Evolutionary conservation across 805 yeast species (phyloP), one percentile per base, ranked within the genome.

Genomic region (Yarrowia sp.): DNA sequence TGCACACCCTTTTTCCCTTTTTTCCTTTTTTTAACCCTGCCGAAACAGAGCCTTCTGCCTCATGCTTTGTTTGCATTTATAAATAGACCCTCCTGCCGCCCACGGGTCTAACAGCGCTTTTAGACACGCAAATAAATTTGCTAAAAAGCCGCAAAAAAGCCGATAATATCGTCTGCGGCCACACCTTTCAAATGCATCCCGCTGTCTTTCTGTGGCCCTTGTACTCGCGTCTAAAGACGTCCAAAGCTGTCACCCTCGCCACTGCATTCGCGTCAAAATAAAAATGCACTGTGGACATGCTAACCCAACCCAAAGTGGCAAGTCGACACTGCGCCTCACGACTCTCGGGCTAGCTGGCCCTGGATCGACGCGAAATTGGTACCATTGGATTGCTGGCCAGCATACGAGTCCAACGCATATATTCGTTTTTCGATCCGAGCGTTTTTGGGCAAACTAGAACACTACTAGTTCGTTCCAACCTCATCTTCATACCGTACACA

Each of bases 221-320:
- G 33, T n/a, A 16, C 9, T 14, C 30, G n/a, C 49, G 19, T 40
- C 44, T 4, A 4, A 17, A 4, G 22, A 9, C 16, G 22, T 10
- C 52, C 35, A 6, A 17, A 5, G 16, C 40, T 32, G 56, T 32
- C 40, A 49, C 4, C 11, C 40, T 49, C 19, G 56, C 56, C 40
- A 49, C 56, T 43, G 54, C 54, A 48, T 17, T 21, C 28, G 30
- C 52, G 54, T 48, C 38, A 48, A 32, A 48, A 48, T 48, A 48
- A 14, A 48, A 17, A 19, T 19, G 17, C 38, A 48, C 32, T 8
- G 16, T 7, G 19, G 16, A 19, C 36, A 21, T 48, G 54, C 54
- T 48, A 48, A 32, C n/a, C 38, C 38, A 48, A 48, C 28, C 38
- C 30, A 32, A 48, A 48, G 54, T 19, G 54, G 54, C 38, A 48